phyloP scores from a whole-genome alignment of 1,284 basidiomycete species.

The Papiliotrema laurentii region DNA sequence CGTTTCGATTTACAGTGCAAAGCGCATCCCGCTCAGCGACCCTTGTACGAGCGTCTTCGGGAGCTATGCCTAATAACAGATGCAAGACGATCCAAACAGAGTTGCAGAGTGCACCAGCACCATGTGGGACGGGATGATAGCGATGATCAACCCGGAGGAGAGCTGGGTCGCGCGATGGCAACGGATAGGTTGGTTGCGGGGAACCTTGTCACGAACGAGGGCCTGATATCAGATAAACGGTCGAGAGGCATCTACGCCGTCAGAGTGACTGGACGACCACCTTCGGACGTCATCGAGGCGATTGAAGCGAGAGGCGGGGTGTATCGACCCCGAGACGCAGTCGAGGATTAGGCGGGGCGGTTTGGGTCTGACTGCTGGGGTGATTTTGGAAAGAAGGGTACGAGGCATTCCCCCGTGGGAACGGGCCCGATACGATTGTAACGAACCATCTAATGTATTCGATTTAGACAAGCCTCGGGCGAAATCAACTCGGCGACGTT shows the following conservation, averaged over 20 bases:
- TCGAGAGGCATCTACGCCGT: slow-evolving; percentile 82
- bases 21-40: background rate
- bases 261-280: slow-evolving; percentile 77
- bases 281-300: slow-evolving; percentile 71
- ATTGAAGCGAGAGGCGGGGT: slow-evolving; percentile 40
- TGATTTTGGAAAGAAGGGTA: too few species aligned
- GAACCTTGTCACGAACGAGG: background rate
- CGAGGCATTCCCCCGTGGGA: too few species aligned
- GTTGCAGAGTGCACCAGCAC: slow-evolving; percentile 87
- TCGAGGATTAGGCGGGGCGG: slow-evolving; percentile 28
- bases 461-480: too few species aligned
- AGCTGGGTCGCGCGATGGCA: slow-evolving; percentile 97
- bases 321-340: slow-evolving; percentile 39
- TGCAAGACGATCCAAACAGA: slow-evolving; percentile 80
- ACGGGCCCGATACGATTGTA: too few species aligned
- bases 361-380: too few species aligned
- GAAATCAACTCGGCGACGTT: too few species aligned
- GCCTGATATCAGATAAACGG: slow-evolving; percentile 65
- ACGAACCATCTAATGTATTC: too few species aligned
- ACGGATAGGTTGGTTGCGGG: slow-evolving; percentile 66
- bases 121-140: slow-evolving; percentile 88
- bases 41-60: background rate
- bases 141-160: slow-evolving; percentile 78
- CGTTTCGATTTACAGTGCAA: slow-evolving; percentile 12
- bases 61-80: slow-evolving; percentile 53